Evolutionary conservation across 2,329 filamentous ascomycete genomes (phyloP), one percentile per base, ranked within the genome.

Genomic region (Ceratocystis variospora): DNA sequence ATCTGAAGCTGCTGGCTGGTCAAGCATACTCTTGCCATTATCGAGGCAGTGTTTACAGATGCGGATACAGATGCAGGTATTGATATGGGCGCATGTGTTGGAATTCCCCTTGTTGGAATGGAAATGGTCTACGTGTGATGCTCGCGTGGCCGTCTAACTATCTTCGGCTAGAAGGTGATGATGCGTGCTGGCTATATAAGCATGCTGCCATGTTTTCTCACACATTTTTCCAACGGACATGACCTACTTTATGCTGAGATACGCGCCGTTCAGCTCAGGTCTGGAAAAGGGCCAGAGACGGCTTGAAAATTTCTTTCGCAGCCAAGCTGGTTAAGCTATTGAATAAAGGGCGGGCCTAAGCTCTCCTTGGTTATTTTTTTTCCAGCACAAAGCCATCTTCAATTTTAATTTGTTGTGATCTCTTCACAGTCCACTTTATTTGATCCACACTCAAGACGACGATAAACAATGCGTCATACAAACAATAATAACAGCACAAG

Each of bases 401-500:
- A 53, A 53, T 53, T 53, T 53, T 25, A n/a, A 25, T 25, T 28
- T 53, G n/a, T 53, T 17, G 7, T 28, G 22, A 53, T 53, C 22
- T 53, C 48, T 53, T 53, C 48, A 53, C 25, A 15, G 15, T 15
- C 48, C 48, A 53, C 48, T 53, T 53, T 28, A 59, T 37, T 37
- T 37, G 55, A 59, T 19, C 55, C 55, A n/a, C 31, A 5, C 28
- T 31, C 55, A 59, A 31, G 17, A 59, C 55, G n/a, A 59, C 55
- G 37, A 59, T 59, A 59, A 59, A 59, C 55, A 59, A 59, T 59
- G 55, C 55, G 55, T 37, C 55, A 59, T 59, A 59, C 22, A 53
- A 53, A 53, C 48, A 53, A 28, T 10, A 53, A 25, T 12, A 15
- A 50, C n/a, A 50, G 10, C 8, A 22, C 7, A 22, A 10, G 10